phyloP scores from a whole-genome alignment of 2,329 filamentous ascomycete genomes.

The Thielaviopsis ethacetica region DNA sequence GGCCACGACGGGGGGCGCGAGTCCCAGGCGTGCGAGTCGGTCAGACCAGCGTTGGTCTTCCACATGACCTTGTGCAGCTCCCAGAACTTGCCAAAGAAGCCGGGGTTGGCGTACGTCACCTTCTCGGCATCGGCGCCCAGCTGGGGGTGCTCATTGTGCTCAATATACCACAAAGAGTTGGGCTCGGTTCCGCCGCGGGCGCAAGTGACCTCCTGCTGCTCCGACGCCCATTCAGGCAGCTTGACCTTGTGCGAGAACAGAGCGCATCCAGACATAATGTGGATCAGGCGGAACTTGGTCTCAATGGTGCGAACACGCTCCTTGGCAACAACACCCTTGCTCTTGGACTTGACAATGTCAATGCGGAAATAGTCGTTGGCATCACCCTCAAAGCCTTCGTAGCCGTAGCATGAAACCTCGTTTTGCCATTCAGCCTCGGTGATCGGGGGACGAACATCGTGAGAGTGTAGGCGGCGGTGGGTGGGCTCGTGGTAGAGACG shows the following conservation, averaged over 20 bases:
- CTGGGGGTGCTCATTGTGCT: conserved; percentile 72
- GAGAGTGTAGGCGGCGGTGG: conserved; percentile 82
- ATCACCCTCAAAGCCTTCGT: conserved; percentile 90
- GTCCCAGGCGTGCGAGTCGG: conserved; percentile 96
- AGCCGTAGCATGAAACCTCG: conserved; percentile 91
- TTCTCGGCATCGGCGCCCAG: conserved; percentile 65
- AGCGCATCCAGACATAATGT: conserved; percentile 91
- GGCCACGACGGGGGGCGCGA: conserved; percentile 91
- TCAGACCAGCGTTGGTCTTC: conserved; percentile 90
- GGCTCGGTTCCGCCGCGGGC: conserved; percentile 79
- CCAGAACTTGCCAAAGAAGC: conserved; percentile 96
- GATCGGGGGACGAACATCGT: conserved; percentile 77
- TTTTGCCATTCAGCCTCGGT: conserved; percentile 89
- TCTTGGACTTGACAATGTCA: conserved; percentile 85
- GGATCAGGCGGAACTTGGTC: conserved; percentile 88
- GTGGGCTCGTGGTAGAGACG: conserved; percentile 73
- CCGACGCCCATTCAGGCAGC: conserved; percentile 91
- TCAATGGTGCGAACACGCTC: conserved; percentile 81
- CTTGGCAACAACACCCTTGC: conserved; percentile 62
- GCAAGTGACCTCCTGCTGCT: conserved; percentile 98
- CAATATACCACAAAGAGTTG: conserved; percentile 95
- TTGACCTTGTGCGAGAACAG: conserved; percentile 99
- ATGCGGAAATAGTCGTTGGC: conserved; percentile 92
- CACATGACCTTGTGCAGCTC: conserved; percentile 98
- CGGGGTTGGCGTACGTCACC: conserved; percentile 88